Evolutionary conservation across 2,329 filamentous ascomycete species (phyloP).

Genomic region (Xylariaceae sp.): DNA sequence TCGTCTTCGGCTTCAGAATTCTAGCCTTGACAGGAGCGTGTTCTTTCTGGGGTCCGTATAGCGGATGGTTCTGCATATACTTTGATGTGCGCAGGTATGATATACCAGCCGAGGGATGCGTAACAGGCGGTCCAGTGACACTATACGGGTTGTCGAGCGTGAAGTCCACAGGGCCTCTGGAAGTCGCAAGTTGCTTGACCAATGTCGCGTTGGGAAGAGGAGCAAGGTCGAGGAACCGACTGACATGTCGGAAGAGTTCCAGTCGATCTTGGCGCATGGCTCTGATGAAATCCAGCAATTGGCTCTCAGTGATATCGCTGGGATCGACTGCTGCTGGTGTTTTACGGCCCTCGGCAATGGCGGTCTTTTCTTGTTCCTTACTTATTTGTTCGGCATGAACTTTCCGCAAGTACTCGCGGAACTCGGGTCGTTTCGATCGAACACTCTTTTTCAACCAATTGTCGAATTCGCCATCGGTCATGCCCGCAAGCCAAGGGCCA

Average conservation of each 20-base stretch:
- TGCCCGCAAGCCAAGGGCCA: conserved; percentile 63
- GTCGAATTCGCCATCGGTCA: conserved; percentile 58
- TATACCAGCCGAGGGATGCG: conserved; percentile 59
- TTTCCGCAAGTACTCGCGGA: conserved; percentile 50
- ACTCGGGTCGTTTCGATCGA: conserved; percentile 49
- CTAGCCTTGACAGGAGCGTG: conserved; percentile 48
- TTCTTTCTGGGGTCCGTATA: conserved; percentile 55
- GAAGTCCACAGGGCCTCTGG: conserved; percentile 21
- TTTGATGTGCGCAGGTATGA: conserved; percentile 56
- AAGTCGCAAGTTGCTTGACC: conserved; percentile 20
- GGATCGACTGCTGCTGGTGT: conserved; percentile 30
- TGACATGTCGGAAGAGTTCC: conserved; percentile 50
- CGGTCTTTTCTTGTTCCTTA: conserved; percentile 32
- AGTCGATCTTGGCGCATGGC: conserved; percentile 48
- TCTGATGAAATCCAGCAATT: conserved; percentile 51
- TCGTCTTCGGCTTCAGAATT: conserved; percentile 43
- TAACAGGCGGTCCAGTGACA: conserved; percentile 52
- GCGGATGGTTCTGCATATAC: conserved; percentile 56
- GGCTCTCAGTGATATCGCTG: conserved; percentile 44
- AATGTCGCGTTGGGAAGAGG: conserved; percentile 38
- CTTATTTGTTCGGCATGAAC: conserved; percentile 47
- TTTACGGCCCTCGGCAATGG: conserved; percentile 36
- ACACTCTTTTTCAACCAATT: conserved; percentile 53
- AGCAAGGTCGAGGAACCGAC: conserved; percentile 60
- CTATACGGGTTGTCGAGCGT: conserved; percentile 51